Evolutionary conservation across 257 asterid species (phyloP).

Genomic region (Plantago major): DNA sequence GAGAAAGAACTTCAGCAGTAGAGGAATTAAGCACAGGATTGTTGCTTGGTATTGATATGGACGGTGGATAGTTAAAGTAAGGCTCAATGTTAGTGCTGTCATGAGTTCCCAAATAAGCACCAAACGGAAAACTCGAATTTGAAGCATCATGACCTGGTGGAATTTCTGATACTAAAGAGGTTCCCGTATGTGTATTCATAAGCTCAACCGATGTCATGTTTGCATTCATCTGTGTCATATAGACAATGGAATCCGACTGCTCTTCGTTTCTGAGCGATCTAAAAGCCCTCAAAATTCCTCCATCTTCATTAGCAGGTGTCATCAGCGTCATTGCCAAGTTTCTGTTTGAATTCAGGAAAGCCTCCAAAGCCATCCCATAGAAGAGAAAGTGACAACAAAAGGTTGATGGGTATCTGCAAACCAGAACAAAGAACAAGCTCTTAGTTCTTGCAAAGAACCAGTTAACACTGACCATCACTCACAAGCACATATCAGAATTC

Average conservation of each 20-base stretch:
- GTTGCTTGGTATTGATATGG: constrained; percentile 20
- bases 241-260: constrained; percentile 14
- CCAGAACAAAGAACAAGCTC: constrained; percentile 7
- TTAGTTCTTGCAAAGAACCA: not conserved
- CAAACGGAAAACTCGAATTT: constrained; percentile 11
- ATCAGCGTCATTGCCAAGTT: constrained; percentile 16
- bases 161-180: constrained; percentile 12
- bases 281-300: constrained; percentile 25
- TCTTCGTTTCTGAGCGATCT: constrained; percentile 18
- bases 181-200: constrained; percentile 16
- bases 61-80: constrained; percentile 20
- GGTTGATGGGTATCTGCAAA: not conserved
- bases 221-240: constrained; percentile 23
- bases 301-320: constrained; percentile 19
- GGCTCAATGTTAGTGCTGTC: constrained; percentile 25
- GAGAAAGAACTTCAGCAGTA: constrained; percentile 14
- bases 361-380: constrained; percentile 38
- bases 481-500: too few relatives aligned
- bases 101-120: constrained; percentile 24
- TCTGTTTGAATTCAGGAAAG: constrained; percentile 20
- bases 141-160: constrained; percentile 9
- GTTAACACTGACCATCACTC: too few relatives aligned
- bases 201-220: constrained; percentile 16
- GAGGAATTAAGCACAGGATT: constrained; percentile 18
- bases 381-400: constrained; percentile 5